Evolutionary conservation across 768 basidiomycete genomes (phyloP).

Genomic region (Candolleomyces eurysporus): DNA sequence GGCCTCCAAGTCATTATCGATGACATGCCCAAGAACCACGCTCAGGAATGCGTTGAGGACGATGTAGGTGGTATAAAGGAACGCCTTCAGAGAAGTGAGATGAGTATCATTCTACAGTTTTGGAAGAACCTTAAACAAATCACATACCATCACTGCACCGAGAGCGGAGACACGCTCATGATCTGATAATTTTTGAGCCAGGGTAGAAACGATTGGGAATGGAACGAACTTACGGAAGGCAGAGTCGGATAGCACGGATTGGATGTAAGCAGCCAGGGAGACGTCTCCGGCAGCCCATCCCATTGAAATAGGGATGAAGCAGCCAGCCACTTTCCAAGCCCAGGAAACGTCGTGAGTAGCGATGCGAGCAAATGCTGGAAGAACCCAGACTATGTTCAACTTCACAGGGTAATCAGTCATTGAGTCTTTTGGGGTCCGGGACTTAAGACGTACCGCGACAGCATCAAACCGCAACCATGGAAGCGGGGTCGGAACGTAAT

Average conservation of each 20-base stretch:
- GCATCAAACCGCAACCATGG: conserved; percentile 31
- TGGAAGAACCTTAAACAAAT: too few species aligned
- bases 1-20: conserved; percentile 24
- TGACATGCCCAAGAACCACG: conserved; percentile 28
- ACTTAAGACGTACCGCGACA: conserved; percentile 16
- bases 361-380: conserved; percentile 21
- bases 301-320: conserved; percentile 31
- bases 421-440: background rate
- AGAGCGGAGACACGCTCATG: conserved; percentile 25
- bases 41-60: conserved; percentile 19
- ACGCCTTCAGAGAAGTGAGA: conserved; percentile 14
- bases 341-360: conserved; percentile 20
- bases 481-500: conserved; percentile 27
- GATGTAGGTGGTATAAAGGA: conserved; percentile 34
- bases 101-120: too few species aligned
- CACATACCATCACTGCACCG: conserved; percentile 25
- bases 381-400: conserved; percentile 31
- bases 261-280: conserved; percentile 33
- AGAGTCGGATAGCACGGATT: conserved; percentile 25
- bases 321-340: conserved; percentile 31
- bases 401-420: background rate
- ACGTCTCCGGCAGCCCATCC: conserved; percentile 36
- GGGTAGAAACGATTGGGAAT: background rate
- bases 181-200: conserved; percentile 14
- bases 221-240: conserved; percentile 18